A percentile compares a stretch with the other conserved stretches of the same genome.
Conservation (phyloP, 2,329 filamentous ascomycete species). For the Drechslerella stenobrocha region DNA sequence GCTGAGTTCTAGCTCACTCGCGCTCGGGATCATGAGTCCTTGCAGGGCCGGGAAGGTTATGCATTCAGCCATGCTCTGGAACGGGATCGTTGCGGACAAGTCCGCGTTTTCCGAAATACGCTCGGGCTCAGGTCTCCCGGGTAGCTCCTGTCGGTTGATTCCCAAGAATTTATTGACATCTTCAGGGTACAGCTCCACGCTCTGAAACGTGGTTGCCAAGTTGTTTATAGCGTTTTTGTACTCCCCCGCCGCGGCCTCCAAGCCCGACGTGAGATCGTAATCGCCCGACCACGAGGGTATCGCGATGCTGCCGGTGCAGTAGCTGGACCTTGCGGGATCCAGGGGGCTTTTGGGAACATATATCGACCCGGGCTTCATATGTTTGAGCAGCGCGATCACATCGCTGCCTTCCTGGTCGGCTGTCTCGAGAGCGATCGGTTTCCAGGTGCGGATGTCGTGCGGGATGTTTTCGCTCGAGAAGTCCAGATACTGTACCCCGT, state of each 20-base stretch:
- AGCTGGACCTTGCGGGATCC: constrained; percentile 17
- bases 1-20: too few species aligned
- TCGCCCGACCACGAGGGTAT: constrained; percentile 14
- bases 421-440: constrained; percentile 3
- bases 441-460: not conserved
- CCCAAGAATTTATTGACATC: not conserved
- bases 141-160: too few species aligned
- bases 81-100: too few species aligned
- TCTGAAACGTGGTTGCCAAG: not conserved
- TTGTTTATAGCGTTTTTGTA: not conserved
- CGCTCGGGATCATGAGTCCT: too few species aligned
- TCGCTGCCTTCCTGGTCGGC: not conserved
- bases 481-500: constrained; percentile 22
- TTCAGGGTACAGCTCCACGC: not conserved
- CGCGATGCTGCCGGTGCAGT: constrained; percentile 23
- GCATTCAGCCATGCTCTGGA: too few species aligned
- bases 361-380: constrained; percentile 28
- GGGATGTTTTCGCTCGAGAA: constrained; percentile 20
- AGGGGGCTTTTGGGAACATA: constrained; percentile 16
- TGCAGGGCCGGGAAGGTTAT: too few species aligned
- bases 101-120: too few species aligned
- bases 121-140: too few species aligned
- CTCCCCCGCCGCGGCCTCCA: not conserved
- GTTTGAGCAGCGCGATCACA: constrained; percentile 2
- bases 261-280: constrained; percentile 11